A percentile compares a stretch with the other conserved stretches of the same genome.
phyloP scores from a whole-genome alignment of 345 rosid genomes.

The Citrus maxima region DNA sequence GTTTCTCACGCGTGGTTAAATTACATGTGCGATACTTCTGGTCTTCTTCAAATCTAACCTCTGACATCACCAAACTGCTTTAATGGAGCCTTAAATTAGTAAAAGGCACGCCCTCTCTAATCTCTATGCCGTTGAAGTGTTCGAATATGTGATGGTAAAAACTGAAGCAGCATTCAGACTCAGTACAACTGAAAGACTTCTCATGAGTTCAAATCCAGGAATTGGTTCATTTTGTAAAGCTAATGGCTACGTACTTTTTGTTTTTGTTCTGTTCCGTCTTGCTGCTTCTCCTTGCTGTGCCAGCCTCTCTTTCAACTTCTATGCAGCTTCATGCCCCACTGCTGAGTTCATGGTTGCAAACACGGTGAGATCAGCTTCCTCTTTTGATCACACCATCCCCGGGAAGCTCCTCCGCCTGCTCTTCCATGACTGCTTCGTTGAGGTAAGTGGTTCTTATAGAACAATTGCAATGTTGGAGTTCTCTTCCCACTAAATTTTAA shows the following conservation, averaged over 20 bases:
- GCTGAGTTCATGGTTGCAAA: slow-evolving; percentile 63
- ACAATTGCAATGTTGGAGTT: no score
- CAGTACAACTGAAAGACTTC: not conserved
- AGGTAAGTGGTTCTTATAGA: slow-evolving; percentile 37
- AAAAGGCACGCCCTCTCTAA: not conserved
- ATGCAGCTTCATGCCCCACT: slow-evolving; percentile 64
- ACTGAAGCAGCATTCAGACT: not conserved
- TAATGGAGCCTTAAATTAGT: slow-evolving; percentile 39
- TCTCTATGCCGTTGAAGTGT: not conserved
- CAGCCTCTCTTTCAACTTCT: slow-evolving; percentile 61
- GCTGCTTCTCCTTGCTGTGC: slow-evolving; percentile 29
- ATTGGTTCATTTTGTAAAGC: not conserved
- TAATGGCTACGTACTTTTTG: slow-evolving; percentile 4
- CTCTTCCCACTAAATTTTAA: no score
- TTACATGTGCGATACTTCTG: not conserved
- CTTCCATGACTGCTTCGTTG: slow-evolving; percentile 88
- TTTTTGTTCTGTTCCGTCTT: slow-evolving; percentile 20
- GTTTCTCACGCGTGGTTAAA: not conserved
- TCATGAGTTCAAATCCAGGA: slow-evolving; percentile 34
- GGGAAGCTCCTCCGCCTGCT: slow-evolving; percentile 87
- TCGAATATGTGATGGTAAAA: not conserved
- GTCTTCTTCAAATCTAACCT: slow-evolving; percentile 23
- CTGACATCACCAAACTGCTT: slow-evolving; percentile 39
- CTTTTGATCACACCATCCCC: slow-evolving; percentile 62
- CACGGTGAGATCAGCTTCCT: slow-evolving; percentile 68